These are phyloP conservation scores for Phyllostachys edulis DNA, from an alignment of 176 grass and related monocot genomes.

Conservation along the genomic window DNA sequence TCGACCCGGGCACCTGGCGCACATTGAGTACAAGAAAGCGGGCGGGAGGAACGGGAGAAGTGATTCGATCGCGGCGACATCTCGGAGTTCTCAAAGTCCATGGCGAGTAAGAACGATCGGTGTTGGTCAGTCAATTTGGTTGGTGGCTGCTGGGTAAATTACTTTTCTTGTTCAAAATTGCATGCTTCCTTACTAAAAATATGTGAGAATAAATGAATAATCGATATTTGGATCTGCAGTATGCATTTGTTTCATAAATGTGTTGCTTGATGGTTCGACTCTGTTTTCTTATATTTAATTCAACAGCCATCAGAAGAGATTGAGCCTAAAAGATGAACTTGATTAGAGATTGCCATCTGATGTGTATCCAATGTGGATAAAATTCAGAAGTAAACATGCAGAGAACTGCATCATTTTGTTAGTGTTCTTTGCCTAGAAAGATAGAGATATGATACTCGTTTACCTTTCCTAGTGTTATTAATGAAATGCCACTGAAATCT, in stretches of 20 bases:
- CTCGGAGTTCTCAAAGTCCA: neutral
- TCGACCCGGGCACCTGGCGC: conserved; percentile 68
- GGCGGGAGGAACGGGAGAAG: conserved; percentile 67
- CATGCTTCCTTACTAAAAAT: neutral
- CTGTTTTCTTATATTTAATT: too few species aligned
- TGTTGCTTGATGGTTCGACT: neutral
- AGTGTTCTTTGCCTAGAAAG: neutral
- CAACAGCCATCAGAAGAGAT: too few species aligned
- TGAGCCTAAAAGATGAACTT: too few species aligned
- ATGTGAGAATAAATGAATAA: neutral
- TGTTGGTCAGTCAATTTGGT: neutral
- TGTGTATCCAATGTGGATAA: too few species aligned
- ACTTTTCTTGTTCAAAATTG: neutral
- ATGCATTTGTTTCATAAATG: neutral
- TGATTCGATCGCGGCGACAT: neutral
- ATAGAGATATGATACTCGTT: neutral
- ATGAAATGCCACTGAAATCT: neutral
- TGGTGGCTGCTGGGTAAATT: neutral
- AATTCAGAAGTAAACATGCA: too few species aligned
- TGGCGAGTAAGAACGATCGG: neutral
- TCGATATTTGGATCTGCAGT: neutral
- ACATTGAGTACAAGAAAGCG: conserved; percentile 53
- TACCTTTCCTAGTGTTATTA: neutral
- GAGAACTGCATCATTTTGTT: too few species aligned
- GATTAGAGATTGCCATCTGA: too few species aligned